Percentiles rank a stretch among this genome's conserved stretches.
phyloP scores from a whole-genome alignment of 2,329 filamentous ascomycete genomes.

The Tolypocladium inflatum region DNA sequence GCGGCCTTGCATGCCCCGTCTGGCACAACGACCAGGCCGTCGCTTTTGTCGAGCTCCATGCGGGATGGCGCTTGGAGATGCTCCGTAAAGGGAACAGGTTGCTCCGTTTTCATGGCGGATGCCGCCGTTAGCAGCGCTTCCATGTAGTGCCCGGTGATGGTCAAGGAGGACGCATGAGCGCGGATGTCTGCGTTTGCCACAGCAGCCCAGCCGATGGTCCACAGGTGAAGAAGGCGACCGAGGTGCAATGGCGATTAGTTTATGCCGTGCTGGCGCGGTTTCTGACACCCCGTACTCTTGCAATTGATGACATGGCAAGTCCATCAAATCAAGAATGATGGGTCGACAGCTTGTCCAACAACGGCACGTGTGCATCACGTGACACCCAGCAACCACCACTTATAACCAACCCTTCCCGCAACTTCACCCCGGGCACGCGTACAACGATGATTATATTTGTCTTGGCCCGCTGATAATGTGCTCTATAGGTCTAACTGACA shows the following conservation, averaged over 20 bases:
- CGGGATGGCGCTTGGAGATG: background rate
- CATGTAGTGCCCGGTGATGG: background rate
- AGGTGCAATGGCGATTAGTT: background rate
- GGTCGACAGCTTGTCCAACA: background rate
- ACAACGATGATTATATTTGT: background rate
- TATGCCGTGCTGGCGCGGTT: background rate
- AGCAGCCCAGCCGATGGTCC: background rate
- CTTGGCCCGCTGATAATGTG: background rate
- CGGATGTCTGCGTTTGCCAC: background rate
- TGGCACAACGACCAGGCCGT: background rate
- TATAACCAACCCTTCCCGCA: too few species aligned
- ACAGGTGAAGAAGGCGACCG: background rate
- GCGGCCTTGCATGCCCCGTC: background rate
- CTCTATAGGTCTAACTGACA: conserved; percentile 34
- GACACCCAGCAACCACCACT: background rate
- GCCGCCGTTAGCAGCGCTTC: background rate
- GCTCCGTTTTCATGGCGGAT: background rate
- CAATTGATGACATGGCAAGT: background rate
- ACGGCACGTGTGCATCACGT: background rate
- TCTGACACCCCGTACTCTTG: background rate
- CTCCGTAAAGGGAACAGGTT: too few species aligned
- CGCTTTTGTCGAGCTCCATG: background rate
- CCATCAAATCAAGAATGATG: background rate
- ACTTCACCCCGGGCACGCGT: background rate
- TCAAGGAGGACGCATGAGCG: background rate